A percentile compares a stretch with the other conserved stretches of the same genome.
phyloP scores from a whole-genome alignment of 108 stramenopile species.

The Skeletonema grethae region DNA sequence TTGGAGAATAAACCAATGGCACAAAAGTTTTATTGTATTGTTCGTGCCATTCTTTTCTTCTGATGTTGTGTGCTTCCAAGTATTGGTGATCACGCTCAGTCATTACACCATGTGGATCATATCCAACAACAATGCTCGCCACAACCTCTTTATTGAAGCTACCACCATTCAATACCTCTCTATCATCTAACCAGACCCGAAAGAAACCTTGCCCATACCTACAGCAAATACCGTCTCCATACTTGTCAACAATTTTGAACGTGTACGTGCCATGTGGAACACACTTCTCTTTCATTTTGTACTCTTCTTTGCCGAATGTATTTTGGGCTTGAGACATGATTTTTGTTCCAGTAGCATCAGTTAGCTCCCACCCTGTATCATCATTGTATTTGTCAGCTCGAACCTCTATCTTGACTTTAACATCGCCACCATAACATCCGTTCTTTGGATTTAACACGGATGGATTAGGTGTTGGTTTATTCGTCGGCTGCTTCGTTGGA shows the following conservation, averaged over 20 bases:
- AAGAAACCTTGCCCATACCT: constrained; percentile 30
- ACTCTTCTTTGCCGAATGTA: constrained; percentile 15
- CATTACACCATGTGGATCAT: constrained; percentile 29
- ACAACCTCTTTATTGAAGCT: constrained; percentile 23
- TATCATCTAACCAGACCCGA: constrained; percentile 17
- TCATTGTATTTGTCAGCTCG: constrained; percentile 33
- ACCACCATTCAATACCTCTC: constrained; percentile 14
- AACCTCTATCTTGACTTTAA: constrained; percentile 32
- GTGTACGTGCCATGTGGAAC: constrained; percentile 39
- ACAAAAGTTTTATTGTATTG: constrained; percentile 36
- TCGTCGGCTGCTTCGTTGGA: constrained; percentile 30
- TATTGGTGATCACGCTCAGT: constrained; percentile 32
- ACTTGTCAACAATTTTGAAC: constrained; percentile 43
- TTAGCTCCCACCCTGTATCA: constrained; percentile 34
- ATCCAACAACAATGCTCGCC: constrained; percentile 32
- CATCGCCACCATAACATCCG: constrained; percentile 45
- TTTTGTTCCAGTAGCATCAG: constrained; percentile 11
- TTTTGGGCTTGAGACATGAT: constrained; percentile 14
- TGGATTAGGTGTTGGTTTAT: constrained; percentile 23
- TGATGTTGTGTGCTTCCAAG: constrained; percentile 39
- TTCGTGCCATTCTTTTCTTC: constrained; percentile 46
- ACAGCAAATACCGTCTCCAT: constrained; percentile 42
- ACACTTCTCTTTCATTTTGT: constrained; percentile 21
- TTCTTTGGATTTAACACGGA: constrained; percentile 22
- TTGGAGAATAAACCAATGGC: constrained; percentile 36